Percentiles rank a stretch among this genome's conserved stretches.
Evolutionary conservation across 1,139 yeast genomes (phyloP).

Genomic region (Saccharomycopsis hybrid): DNA sequence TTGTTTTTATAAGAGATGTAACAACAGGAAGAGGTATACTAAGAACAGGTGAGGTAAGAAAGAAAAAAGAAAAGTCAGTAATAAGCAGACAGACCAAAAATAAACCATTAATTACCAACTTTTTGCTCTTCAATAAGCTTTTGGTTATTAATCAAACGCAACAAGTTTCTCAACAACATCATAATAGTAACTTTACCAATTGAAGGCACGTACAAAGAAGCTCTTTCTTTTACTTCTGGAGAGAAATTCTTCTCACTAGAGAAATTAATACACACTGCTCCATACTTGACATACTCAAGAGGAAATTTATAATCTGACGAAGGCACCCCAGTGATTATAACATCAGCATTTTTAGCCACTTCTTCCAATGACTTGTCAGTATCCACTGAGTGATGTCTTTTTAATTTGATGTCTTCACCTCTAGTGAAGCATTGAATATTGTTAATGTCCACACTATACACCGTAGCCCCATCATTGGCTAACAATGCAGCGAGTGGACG

Average conservation of each 20-base stretch:
- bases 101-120: background rate
- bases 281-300: slow-evolving; percentile 68
- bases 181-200: slow-evolving; percentile 95
- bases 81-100: too few species aligned
- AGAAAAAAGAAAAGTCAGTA: too few species aligned
- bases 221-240: slow-evolving; percentile 71
- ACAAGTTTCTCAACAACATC: slow-evolving; percentile 82
- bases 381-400: slow-evolving; percentile 79
- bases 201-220: slow-evolving; percentile 88
- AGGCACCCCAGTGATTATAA: slow-evolving; percentile 94
- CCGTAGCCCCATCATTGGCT: slow-evolving; percentile 97
- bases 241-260: slow-evolving; percentile 83
- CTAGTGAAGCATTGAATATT: slow-evolving; percentile 88
- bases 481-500: slow-evolving; percentile 92
- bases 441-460: slow-evolving; percentile 82
- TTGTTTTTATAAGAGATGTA: too few species aligned
- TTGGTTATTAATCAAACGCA: slow-evolving; percentile 70
- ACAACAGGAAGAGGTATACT: too few species aligned
- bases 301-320: slow-evolving; percentile 79
- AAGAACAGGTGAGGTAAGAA: too few species aligned
- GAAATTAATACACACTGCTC: slow-evolving; percentile 87
- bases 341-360: slow-evolving; percentile 74
- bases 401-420: slow-evolving; percentile 82
- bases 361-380: slow-evolving; percentile 49
- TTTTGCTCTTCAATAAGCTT: background rate